Evolutionary conservation across 805 yeast genomes (phyloP).

Genomic region (Saccharomycopsis babjevae): DNA sequence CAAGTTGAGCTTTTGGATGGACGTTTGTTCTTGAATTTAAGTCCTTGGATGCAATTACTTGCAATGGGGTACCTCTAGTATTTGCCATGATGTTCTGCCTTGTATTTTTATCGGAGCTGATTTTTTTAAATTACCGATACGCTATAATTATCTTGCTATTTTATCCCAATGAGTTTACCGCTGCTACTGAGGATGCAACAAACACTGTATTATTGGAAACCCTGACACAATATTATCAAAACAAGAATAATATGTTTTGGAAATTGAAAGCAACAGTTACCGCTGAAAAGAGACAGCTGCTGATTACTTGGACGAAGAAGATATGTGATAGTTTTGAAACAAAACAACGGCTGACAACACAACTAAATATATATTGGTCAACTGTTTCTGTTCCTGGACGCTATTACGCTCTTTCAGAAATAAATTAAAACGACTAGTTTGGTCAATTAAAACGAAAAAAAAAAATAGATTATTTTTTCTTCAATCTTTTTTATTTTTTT

Average conservation of each 20-base stretch:
- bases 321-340: not conserved
- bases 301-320: not conserved
- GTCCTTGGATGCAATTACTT: conserved; percentile 28
- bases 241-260: too few relatives aligned
- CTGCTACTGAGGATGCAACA: not conserved
- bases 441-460: too few relatives aligned
- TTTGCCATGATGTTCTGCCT: conserved; percentile 26
- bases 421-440: too few relatives aligned
- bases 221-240: too few relatives aligned
- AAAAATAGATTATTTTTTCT: too few relatives aligned
- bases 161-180: not conserved
- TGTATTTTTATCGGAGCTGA: too few relatives aligned
- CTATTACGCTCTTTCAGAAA: too few relatives aligned
- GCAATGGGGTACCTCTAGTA: conserved; percentile 31
- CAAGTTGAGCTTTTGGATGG: conserved; percentile 12
- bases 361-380: not conserved
- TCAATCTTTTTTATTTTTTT: too few relatives aligned
- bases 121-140: too few relatives aligned
- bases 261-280: not conserved
- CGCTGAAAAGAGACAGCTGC: not conserved
- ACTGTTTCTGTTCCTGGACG: not conserved
- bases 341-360: not conserved
- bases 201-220: too few relatives aligned
- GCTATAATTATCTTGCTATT: too few relatives aligned
- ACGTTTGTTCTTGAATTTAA: conserved; percentile 24